Evolutionary conservation across 352 stramenopile species (phyloP), one percentile per base, ranked within the genome.

Genomic region (Nothophytophthora sp.): DNA sequence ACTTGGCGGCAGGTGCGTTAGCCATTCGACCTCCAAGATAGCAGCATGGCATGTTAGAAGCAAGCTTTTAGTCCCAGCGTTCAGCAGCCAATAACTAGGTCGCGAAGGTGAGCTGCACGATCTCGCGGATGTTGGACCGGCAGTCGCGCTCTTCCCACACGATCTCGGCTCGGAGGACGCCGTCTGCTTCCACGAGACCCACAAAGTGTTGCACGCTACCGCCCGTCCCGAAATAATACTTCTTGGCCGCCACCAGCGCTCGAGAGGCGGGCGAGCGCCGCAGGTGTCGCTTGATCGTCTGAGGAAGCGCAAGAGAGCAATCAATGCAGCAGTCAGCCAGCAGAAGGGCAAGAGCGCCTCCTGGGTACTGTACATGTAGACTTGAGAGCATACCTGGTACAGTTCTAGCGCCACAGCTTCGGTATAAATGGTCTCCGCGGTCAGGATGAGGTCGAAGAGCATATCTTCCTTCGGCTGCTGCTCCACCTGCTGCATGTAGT

Each of bases 191-290:
- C 20, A 93, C 76, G 32, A 93, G 37, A 1, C 70, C 49, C 19
- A 90, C 58, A 45, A 95, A 95, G 58, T 93, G 77, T 63, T 95
- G 80, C n/a, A 93, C 81, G 37, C 85, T 91, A n/a, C 85, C 85
- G 25, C 81, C 81, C 2, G 82, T 92, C 8, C 85, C 85, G 54
- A 95, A 95, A 56, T 93, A 95, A 42, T 95, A 95, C 50, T 90
- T 91, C 60, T 95, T 95, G 12, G 85, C 82, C 0, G 82, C 82
- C 11, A 95, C 73, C 6, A 93, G 63, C 20, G 80, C 82, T 16
- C 84, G 63, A 10, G 79, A 70, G 18, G 60, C 41, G 0, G 62
- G 72, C 3, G 50, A 28, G 9, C 50, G 64, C 3, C 73, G 72
- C 47, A 95, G 65, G 53, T 92, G 82, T 4, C 70, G 66, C 54